Evolutionary conservation across 495 filamentous ascomycete species (phyloP).

Genomic region (Talaromyces ruber): DNA sequence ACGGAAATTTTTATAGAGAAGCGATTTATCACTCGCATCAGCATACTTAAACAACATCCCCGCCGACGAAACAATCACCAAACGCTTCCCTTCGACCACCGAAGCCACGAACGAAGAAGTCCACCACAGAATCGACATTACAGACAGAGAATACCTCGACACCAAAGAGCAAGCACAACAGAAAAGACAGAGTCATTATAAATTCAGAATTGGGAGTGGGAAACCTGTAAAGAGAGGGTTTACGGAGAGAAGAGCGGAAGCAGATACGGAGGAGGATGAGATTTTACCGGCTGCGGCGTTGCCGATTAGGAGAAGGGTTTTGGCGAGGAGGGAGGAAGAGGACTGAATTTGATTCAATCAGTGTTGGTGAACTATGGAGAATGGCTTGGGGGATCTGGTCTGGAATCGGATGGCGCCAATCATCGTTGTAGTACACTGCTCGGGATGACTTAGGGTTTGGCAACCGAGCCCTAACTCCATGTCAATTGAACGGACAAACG

Average conservation of each 20-base stretch:
- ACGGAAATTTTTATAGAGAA: background rate
- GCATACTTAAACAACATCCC: background rate
- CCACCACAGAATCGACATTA: background rate
- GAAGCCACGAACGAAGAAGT: background rate
- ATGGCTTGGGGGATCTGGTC: background rate
- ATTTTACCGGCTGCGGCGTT: background rate
- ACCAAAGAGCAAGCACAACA: background rate
- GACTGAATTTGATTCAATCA: too few species aligned
- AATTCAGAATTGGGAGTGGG: background rate
- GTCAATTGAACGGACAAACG: background rate
- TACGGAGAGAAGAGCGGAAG: background rate
- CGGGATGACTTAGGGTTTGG: background rate
- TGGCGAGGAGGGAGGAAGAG: background rate
- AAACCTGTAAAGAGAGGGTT: background rate
- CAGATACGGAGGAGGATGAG: background rate
- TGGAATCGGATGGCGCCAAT: background rate
- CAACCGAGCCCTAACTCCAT: background rate
- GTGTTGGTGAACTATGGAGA: too few species aligned
- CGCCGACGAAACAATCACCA: background rate
- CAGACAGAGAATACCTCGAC: background rate
- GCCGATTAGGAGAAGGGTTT: background rate
- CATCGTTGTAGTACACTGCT: background rate
- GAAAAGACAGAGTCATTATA: background rate
- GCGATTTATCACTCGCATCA: background rate
- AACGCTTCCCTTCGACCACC: background rate